A percentile compares a stretch with the other conserved stretches of the same genome.
phyloP scores from a whole-genome alignment of 2,329 filamentous ascomycete species.

The Alternaria sp. region DNA sequence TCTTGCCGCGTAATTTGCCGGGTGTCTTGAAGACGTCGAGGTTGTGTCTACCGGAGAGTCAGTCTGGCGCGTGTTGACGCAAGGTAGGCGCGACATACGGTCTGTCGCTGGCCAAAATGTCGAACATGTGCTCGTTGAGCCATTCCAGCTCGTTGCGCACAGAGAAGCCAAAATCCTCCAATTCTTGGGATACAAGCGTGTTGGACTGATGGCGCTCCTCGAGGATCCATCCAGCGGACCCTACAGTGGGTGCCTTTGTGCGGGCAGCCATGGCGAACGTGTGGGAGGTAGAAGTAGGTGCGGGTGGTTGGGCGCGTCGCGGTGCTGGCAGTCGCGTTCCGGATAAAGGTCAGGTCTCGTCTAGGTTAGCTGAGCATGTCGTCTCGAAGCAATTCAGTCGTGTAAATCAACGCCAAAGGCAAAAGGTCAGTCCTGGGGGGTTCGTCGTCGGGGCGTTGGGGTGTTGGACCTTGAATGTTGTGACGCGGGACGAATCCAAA shows the following conservation, averaged over 20 bases:
- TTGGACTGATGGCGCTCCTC: constrained; percentile 81
- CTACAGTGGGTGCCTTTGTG: constrained; percentile 63
- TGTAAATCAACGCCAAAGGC: constrained; percentile 15
- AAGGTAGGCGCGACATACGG: constrained; percentile 66
- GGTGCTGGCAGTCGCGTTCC: constrained; percentile 20
- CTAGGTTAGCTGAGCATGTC: constrained; percentile 29
- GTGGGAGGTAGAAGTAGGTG: constrained; percentile 7
- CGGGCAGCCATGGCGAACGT: constrained; percentile 39
- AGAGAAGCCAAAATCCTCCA: constrained; percentile 91
- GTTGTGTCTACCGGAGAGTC: constrained; percentile 70
- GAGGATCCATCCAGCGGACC: constrained; percentile 83
- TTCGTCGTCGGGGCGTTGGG: constrained; percentile 17
- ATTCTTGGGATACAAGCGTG: constrained; percentile 78
- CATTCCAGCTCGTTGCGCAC: constrained; percentile 95
- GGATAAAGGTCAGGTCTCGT: constrained; percentile 6
- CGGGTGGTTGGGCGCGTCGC: constrained; percentile 32
- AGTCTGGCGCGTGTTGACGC: constrained; percentile 23
- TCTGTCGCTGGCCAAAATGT: constrained; percentile 86
- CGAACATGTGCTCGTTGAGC: constrained; percentile 98
- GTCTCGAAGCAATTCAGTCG: constrained; percentile 15
- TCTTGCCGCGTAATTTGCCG: constrained; percentile 81
- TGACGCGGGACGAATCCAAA: constrained; percentile 28
- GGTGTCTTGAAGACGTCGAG: constrained; percentile 96
- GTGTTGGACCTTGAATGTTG: constrained; percentile 20
- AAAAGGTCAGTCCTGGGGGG: constrained; percentile 19